Evolutionary conservation across 169 alveolate genomes (phyloP).

Genomic region (Theileria annulata): DNA sequence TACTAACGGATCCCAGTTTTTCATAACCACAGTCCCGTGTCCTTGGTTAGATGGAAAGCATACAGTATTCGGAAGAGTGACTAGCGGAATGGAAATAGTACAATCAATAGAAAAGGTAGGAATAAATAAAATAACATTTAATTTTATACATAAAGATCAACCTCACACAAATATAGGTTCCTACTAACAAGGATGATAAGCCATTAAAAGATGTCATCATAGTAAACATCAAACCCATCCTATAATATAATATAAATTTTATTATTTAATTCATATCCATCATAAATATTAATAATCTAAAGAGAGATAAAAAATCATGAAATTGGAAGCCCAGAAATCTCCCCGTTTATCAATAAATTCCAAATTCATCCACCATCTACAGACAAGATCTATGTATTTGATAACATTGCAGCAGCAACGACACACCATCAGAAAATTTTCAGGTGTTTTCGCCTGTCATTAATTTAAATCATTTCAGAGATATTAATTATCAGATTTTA

Average conservation of each 20-base stretch:
- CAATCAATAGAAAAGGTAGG: constrained; percentile 86
- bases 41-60: constrained; percentile 98
- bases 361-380: too few species aligned
- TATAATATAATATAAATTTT: not conserved
- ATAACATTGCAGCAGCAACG: not conserved
- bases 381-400: not conserved
- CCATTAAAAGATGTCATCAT: constrained; percentile 74
- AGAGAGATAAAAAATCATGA: too few species aligned
- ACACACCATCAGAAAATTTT: not conserved
- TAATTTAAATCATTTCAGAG: not conserved
- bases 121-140: not conserved
- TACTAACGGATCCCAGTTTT: constrained; percentile 97
- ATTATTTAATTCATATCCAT: not conserved
- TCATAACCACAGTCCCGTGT: constrained; percentile 95
- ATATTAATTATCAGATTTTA: not conserved
- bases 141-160: too few species aligned
- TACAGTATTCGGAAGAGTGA: constrained; percentile 97
- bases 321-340: too few species aligned
- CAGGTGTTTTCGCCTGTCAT: not conserved
- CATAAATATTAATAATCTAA: too few species aligned
- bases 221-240: constrained; percentile 64
- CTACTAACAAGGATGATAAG: constrained; percentile 76
- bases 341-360: too few species aligned
- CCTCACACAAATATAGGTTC: constrained; percentile 33
- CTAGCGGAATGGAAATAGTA: constrained; percentile 91